Base-by-base conservation (phyloP, 768 basidiomycete species). In the Clitopilus passeckerianus region DNA sequence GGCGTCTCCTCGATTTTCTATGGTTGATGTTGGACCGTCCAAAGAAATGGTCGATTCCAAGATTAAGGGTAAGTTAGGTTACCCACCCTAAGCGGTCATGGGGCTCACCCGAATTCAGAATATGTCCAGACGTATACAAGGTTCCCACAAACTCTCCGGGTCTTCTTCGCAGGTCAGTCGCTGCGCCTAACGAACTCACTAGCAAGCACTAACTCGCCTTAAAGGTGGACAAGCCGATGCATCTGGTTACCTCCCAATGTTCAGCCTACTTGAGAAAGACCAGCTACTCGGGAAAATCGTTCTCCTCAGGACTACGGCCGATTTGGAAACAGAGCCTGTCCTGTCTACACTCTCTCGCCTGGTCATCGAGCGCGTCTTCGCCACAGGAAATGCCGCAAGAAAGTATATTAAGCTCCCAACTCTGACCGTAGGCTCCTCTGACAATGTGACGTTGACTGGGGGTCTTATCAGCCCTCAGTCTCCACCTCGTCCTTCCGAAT, bases 381-480 rank as follows among this genome's bases (percentile, higher is more conserved):
- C 80, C 68, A 60, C 68, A 27, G 77, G 81, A 58, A 75, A 72
- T 10, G 63, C 68, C 73, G 34, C 70, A 68, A 34, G 66, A 66
- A 57, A 65, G 61, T 59, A 37, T 16, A 9, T 70, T 68, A 80
- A 74, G 56, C 77, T 78, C 56, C 74, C 79, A 62, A 82, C 78
- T 59, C 76, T 81, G 66, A 77, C 73, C 58, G 71, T 85, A 56
- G 70, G 76, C 61, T 67, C 76, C 54, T 73, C 75, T 61, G 74
- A 72, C 60, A 74, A 76, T 53, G 71, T 80, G 56, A 76, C 79
- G 23, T 75, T 80, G 23, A 81, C 80, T 65, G 83, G 84, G 55
- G 87, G 87, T 59, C 78, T 89, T 41, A 81, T 86, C 37, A 88
- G 85, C 66, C 86, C 87, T 34, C 82, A 84, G 68, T 89, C 87